Evolutionary conservation across 495 filamentous ascomycete genomes (phyloP).

Genomic region (Penicillium herquei): DNA sequence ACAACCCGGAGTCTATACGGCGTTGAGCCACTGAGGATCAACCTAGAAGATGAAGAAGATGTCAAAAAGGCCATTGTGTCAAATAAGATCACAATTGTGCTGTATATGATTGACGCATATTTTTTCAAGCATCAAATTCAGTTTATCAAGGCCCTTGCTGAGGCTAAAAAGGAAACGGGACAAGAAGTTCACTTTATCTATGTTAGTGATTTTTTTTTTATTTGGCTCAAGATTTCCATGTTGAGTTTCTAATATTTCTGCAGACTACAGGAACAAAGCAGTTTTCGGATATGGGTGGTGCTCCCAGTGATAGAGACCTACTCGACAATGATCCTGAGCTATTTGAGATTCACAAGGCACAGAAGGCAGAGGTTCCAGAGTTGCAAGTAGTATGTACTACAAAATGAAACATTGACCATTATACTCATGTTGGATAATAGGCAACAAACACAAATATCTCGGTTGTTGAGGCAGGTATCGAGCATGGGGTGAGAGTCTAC

Average conservation of each 20-base stretch:
- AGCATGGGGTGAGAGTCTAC: slow-evolving; percentile 41
- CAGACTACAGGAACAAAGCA: slow-evolving; percentile 40
- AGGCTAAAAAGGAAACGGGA: slow-evolving; percentile 39
- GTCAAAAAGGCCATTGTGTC: slow-evolving; percentile 32
- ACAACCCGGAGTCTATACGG: slow-evolving; percentile 38
- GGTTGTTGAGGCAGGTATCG: slow-evolving; percentile 38
- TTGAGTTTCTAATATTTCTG: slow-evolving; percentile 6
- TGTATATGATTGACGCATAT: slow-evolving; percentile 12
- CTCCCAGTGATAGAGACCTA: slow-evolving; percentile 30
- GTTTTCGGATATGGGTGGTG: slow-evolving; percentile 32
- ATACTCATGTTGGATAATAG: background rate
- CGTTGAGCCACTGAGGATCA: slow-evolving; percentile 36
- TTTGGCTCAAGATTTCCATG: too few species aligned
- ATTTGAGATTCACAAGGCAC: slow-evolving; percentile 29
- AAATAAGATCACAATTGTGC: slow-evolving; percentile 44
- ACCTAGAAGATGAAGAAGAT: slow-evolving; percentile 28
- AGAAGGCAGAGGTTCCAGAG: background rate
- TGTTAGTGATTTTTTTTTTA: too few species aligned
- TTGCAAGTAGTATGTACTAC: background rate
- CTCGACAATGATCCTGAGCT: slow-evolving; percentile 41
- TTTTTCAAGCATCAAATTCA: background rate
- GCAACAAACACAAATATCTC: slow-evolving; percentile 28
- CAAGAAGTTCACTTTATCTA: slow-evolving; percentile 36
- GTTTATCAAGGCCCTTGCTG: slow-evolving; percentile 42
- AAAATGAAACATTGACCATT: too few species aligned